A percentile compares a stretch with the other conserved stretches of the same genome.
These are phyloP conservation scores for Pholiota microspora DNA, from an alignment of 768 basidiomycete genomes.

Conservation along the genomic window DNA sequence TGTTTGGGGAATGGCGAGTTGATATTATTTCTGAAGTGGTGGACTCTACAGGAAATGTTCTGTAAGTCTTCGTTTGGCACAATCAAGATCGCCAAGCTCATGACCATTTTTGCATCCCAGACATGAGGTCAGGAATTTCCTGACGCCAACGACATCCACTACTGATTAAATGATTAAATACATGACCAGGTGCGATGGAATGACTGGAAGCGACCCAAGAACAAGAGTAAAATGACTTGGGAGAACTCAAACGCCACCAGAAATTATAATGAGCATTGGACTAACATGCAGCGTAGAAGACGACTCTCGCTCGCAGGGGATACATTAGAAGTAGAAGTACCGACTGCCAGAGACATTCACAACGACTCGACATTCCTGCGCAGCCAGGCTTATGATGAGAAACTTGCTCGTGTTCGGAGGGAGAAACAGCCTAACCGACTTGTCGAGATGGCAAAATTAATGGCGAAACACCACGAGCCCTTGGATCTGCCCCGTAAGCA, in stretches of 20 bases:
- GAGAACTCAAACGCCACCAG: slow-evolving; percentile 20
- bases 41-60: slow-evolving; percentile 25
- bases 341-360: slow-evolving; percentile 38
- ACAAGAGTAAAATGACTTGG: slow-evolving; percentile 59
- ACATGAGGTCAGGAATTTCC: slow-evolving; percentile 27
- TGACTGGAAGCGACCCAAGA: slow-evolving; percentile 48
- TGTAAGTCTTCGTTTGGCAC: slow-evolving; percentile 24
- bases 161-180: background rate
- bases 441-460: slow-evolving; percentile 19
- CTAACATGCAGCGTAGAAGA: slow-evolving; percentile 24
- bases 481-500: background rate
- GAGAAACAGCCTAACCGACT: slow-evolving; percentile 13
- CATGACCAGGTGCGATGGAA: slow-evolving; percentile 47
- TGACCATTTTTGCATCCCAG: slow-evolving; percentile 19
- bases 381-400: slow-evolving; percentile 45
- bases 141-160: background rate
- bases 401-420: slow-evolving; percentile 22
- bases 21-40: slow-evolving; percentile 42
- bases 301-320: slow-evolving; percentile 27
- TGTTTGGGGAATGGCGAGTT: slow-evolving; percentile 24
- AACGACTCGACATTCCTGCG: slow-evolving; percentile 42
- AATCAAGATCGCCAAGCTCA: background rate
- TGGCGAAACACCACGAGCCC: slow-evolving; percentile 19
- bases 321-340: slow-evolving; percentile 37
- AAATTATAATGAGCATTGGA: slow-evolving; percentile 30